Evolutionary conservation across 73 alveolate genomes (phyloP), one percentile per base, ranked within the genome.

Genomic region (Urostyla sp.): DNA sequence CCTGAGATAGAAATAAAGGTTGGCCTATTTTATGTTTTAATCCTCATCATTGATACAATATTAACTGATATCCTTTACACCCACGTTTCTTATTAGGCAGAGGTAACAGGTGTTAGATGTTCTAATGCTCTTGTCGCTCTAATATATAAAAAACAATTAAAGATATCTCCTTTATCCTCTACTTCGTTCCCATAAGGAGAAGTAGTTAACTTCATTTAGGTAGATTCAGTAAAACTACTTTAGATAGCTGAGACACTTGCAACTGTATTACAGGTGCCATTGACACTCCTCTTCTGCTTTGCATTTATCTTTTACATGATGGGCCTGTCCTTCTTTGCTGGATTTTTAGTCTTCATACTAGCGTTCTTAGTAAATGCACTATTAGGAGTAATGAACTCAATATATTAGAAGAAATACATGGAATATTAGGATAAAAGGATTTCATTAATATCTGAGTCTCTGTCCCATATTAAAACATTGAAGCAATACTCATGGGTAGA

Each of bases 401-500:
- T 46, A 26, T 0, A 78, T 21, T 72, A 90, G 78, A 72, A 94
- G 86, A 67, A 56, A 26, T 55, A 69, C 66, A 87, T 87, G 93
- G 74, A 60, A 53, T 84, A 84, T 24, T 63, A 80, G 67, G 96
- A 92, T 81, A 54, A 69, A 45, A 87, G 98, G 58, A 91, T 91
- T 92, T 87, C 84, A 52, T 44, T 66, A 32, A 91, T 96, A 20
- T 91, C 96, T 23, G 96, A 94, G 67, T 75, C 95, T 24, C 45
- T 94, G 24, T 73, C 74, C 11, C 86, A 92, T 63, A 80, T 94
- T 21, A 94, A 94, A 74, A 72, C 78, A 55, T 48, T 94, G 38
- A 94, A 94, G 74, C 58, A 87, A 36, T 88, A 94, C 69, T 78
- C 91, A 34, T 94, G 98, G 98, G 90, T 76, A 77, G 77, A 84